Evolutionary conservation across 2,329 filamentous ascomycete species (phyloP), one percentile per base, ranked within the genome.

Genomic region (Cordyceps militaris): DNA sequence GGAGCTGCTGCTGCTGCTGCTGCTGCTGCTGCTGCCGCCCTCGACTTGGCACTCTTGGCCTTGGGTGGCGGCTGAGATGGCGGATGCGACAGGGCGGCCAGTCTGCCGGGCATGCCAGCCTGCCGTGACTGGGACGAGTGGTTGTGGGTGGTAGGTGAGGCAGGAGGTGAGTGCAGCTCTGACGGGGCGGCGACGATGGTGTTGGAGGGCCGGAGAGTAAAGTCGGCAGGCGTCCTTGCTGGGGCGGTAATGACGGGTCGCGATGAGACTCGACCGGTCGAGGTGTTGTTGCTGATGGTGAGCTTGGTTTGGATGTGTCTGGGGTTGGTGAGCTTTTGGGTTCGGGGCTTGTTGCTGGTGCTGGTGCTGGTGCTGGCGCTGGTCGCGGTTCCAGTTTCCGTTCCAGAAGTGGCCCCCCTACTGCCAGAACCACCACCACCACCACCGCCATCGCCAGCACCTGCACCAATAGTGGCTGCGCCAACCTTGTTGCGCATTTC

Each of bases 71-170:
- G 62, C 59, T 69, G 71, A 61, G 71, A 66, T 53, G 71, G 69
- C 56, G 70, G 61, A 51, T 69, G 66, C 44, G 66, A 63, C 23
- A 28, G 36, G 57, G 68, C 63, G 59, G 69, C 62, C 63, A 75
- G 63, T 62, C 71, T 67, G 62, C 73, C 73, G 59, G 73, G 73
- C 73, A 75, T 75, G 64, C 66, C 70, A 67, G 66, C 66, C 63
- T 70, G 67, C 62, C 60, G 62, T 38, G 36, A 24, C 34, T 21
- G 32, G 44, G 60, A 43, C 36, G 56, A 55, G 49, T 55, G 53
- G 38, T 36, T 32, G 52, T 43, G 44, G 42, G 56, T 38, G 30
- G 53, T 57, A 59, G 61, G 64, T 57, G 63, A 63, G 61, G 62
- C 63, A 57, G 59, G 63, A 60, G 66, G 67, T 64, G 70, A 73